A percentile compares a stretch with the other conserved stretches of the same genome.
phyloP scores from a whole-genome alignment of 805 yeast species.

The Kuraishia capsulata region DNA sequence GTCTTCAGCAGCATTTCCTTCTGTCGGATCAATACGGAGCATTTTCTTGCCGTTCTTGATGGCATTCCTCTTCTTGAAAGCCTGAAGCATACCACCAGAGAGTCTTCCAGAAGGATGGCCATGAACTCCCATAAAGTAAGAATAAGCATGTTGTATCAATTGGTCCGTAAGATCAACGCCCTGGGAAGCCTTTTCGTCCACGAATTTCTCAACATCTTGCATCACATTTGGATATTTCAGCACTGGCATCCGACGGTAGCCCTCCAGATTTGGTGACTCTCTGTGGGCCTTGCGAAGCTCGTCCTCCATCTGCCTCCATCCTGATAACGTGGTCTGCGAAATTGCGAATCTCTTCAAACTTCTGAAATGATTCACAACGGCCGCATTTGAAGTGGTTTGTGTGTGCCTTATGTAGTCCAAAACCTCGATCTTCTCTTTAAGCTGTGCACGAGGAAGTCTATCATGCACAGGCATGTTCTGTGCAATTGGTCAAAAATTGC shows the following conservation, averaged over 20 bases:
- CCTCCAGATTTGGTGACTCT: conserved; percentile 16
- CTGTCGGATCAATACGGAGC: not conserved
- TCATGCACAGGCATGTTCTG: conserved; percentile 1
- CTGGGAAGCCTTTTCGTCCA: conserved; percentile 8
- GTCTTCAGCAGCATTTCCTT: not conserved
- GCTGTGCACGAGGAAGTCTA: conserved; percentile 18
- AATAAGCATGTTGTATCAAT: conserved; percentile 10
- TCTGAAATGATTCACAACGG: conserved; percentile 16
- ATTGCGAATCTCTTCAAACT: conserved; percentile 15
- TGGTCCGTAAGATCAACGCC: conserved; percentile 18
- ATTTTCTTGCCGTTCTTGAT: conserved; percentile 6
- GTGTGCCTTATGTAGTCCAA: conserved; percentile 22
- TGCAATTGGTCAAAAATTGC: too few relatives aligned
- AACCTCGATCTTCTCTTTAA: conserved; percentile 22
- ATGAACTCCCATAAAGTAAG: conserved; percentile 7
- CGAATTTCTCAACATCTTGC: conserved; percentile 17
- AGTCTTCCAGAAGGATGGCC: conserved; percentile 15
- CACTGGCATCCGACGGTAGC: conserved; percentile 21
- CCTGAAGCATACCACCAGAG: conserved; percentile 24
- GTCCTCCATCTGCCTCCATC: conserved; percentile 20
- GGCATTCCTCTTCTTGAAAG: conserved; percentile 22
- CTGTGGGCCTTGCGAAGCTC: conserved; percentile 13
- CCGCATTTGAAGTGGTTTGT: conserved; percentile 18
- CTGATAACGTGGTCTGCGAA: conserved; percentile 25
- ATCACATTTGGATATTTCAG: conserved; percentile 24